A percentile compares a stretch with the other conserved stretches of the same genome.
Conservation (phyloP, 495 filamentous ascomycete genomes). For the Penicillium nucicola region DNA sequence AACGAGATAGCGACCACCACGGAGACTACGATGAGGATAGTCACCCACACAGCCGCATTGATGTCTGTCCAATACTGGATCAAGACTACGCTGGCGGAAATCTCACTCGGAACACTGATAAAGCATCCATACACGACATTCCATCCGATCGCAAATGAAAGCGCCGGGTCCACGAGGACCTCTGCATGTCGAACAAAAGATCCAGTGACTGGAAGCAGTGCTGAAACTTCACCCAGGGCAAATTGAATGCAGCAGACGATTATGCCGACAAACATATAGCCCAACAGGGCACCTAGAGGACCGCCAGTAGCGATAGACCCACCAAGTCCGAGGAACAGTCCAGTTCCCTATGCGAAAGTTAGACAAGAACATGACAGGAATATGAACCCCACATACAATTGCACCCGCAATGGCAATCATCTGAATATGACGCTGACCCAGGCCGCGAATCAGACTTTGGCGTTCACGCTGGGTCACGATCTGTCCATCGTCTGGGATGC, state of each 20-base stretch:
- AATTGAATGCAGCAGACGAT: constrained; percentile 42
- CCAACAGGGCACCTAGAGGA: constrained; percentile 58
- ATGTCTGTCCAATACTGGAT: constrained; percentile 59
- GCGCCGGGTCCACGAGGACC: constrained; percentile 50
- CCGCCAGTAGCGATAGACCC: constrained; percentile 55
- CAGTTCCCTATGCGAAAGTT: constrained; percentile 44
- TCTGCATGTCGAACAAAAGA: constrained; percentile 52
- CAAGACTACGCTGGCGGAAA: constrained; percentile 58
- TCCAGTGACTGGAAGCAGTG: constrained; percentile 41
- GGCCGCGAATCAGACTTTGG: constrained; percentile 27
- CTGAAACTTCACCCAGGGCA: constrained; percentile 41
- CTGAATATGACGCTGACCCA: constrained; percentile 50
- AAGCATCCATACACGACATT: constrained; percentile 49
- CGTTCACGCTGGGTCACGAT: constrained; percentile 25
- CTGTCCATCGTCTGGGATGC: constrained; percentile 9
- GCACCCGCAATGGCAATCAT: constrained; percentile 60
- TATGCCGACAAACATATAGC: constrained; percentile 37
- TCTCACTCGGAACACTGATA: constrained; percentile 64
- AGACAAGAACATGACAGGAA: background rate
- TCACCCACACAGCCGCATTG: constrained; percentile 52
- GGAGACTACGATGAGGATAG: constrained; percentile 53
- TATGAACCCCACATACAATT: constrained; percentile 35
- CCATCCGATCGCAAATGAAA: constrained; percentile 63
- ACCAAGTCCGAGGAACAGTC: constrained; percentile 60
- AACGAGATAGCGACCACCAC: constrained; percentile 51